These are phyloP conservation scores for Tillandsia leiboldiana DNA, from an alignment of 176 grass and related monocot species.

Conservation along the genomic window DNA sequence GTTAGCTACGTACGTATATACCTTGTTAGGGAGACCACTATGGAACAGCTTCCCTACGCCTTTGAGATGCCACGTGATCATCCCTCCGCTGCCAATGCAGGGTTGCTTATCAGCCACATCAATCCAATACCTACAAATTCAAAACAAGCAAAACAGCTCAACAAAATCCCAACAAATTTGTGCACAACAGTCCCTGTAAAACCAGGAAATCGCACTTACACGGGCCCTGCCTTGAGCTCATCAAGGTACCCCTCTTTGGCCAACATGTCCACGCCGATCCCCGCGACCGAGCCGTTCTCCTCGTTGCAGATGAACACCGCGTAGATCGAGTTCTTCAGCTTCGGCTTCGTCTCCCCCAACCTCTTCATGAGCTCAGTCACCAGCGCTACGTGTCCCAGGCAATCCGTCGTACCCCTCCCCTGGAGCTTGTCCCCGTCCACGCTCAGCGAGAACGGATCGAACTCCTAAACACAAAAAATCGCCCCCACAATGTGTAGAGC, in stretches of 20 bases:
- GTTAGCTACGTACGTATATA: constrained; percentile 10
- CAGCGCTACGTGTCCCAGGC: constrained; percentile 88
- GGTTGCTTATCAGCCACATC: constrained; percentile 95
- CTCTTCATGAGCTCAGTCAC: constrained; percentile 73
- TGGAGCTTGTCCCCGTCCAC: constrained; percentile 66
- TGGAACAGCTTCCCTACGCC: constrained; percentile 90
- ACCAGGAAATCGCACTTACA: constrained; percentile 38
- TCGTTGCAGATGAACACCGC: constrained; percentile 93
- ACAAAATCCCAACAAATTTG: not conserved
- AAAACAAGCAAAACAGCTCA: not conserved
- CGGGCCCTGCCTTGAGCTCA: constrained; percentile 63
- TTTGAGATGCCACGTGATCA: constrained; percentile 82
- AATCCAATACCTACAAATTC: constrained; percentile 70
- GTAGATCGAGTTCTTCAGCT: constrained; percentile 62
- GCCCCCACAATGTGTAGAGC: not conserved
- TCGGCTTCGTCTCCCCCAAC: constrained; percentile 62
- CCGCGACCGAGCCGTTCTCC: constrained; percentile 71
- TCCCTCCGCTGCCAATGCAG: constrained; percentile 77
- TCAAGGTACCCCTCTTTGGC: constrained; percentile 78
- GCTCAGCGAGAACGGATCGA: constrained; percentile 77
- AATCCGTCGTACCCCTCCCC: constrained; percentile 78
- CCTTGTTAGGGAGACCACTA: constrained; percentile 94
- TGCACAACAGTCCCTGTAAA: not conserved
- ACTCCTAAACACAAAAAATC: constrained; percentile 38
- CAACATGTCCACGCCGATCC: constrained; percentile 62